phyloP scores from a whole-genome alignment of 257 asterid species.

The Solanum clarkiae region DNA sequence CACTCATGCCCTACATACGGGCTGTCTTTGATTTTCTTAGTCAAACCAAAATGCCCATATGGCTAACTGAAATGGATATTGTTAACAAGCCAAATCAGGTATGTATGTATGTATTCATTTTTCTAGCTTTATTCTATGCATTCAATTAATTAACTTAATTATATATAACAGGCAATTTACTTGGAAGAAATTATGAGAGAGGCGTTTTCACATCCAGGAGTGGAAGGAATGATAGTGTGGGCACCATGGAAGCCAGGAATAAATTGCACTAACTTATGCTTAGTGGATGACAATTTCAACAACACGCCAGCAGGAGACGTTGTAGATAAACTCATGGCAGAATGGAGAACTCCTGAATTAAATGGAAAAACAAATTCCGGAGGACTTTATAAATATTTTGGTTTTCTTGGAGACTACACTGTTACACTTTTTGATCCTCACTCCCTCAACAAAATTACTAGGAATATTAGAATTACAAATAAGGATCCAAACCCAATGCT shows the following conservation, averaged over 20 bases:
- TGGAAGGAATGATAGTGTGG: slow-evolving; percentile 46
- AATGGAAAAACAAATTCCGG: not conserved
- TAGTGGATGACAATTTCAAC: slow-evolving; percentile 38
- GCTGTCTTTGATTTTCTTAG: not conserved
- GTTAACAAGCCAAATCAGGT: slow-evolving; percentile 8
- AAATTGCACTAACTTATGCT: slow-evolving; percentile 58
- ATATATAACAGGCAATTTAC: slow-evolving; percentile 23
- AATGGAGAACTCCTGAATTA: slow-evolving; percentile 13
- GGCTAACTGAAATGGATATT: slow-evolving; percentile 28
- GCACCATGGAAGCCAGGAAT: slow-evolving; percentile 17
- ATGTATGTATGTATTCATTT: not conserved
- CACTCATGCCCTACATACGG: not conserved
- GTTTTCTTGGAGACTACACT: not conserved
- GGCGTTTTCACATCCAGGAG: slow-evolving; percentile 37
- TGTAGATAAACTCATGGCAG: slow-evolving; percentile 31
- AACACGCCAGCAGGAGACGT: slow-evolving; percentile 17
- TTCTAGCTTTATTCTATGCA: not conserved
- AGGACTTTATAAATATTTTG: not conserved
- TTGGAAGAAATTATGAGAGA: slow-evolving; percentile 42
- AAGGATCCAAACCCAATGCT: not conserved
- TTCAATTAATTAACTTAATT: not conserved
- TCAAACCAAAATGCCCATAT: slow-evolving; percentile 23
- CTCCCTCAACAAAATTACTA: not conserved
- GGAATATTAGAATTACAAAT: not conserved
- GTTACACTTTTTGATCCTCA: not conserved